phyloP scores from a whole-genome alignment of 371 early-diverging fungal species.

The Smittium culicis region DNA sequence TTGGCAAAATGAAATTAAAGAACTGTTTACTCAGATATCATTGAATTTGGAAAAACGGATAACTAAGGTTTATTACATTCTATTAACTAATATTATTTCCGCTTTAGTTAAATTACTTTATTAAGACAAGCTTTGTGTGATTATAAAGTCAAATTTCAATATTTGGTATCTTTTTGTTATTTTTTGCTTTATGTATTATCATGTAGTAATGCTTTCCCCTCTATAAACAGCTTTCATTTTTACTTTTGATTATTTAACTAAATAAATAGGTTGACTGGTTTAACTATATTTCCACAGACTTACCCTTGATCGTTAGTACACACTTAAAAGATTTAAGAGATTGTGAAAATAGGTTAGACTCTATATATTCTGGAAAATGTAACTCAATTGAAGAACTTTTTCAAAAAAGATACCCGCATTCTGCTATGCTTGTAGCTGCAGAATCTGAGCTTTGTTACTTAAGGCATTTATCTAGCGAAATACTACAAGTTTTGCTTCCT shows the following conservation, averaged over 20 bases:
- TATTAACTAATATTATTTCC: not conserved
- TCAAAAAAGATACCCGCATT: conserved; percentile 29
- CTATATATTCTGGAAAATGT: conserved; percentile 23
- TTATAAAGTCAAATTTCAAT: no score
- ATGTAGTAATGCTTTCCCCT: not conserved
- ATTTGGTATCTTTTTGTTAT: not conserved
- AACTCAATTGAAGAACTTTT: conserved; percentile 28
- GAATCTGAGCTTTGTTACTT: conserved; percentile 28
- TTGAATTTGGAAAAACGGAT: conserved; percentile 1
- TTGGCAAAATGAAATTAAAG: conserved; percentile 35
- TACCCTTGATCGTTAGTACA: conserved; percentile 21
- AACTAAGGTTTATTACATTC: not conserved
- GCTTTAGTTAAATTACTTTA: no score
- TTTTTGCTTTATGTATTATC: no score
- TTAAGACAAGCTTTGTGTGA: no score
- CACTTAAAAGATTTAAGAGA: conserved; percentile 25
- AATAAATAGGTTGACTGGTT: conserved; percentile 21
- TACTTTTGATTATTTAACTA: not conserved
- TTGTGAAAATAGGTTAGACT: conserved; percentile 23
- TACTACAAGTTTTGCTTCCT: conserved; percentile 24
- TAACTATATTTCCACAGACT: conserved; percentile 21
- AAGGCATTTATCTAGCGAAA: conserved; percentile 22
- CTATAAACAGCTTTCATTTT: not conserved
- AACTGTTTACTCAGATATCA: not conserved
- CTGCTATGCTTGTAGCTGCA: conserved; percentile 23